These are phyloP conservation scores for Blastobotrys parvus DNA, from an alignment of 805 yeast species.

Conservation along the genomic window DNA sequence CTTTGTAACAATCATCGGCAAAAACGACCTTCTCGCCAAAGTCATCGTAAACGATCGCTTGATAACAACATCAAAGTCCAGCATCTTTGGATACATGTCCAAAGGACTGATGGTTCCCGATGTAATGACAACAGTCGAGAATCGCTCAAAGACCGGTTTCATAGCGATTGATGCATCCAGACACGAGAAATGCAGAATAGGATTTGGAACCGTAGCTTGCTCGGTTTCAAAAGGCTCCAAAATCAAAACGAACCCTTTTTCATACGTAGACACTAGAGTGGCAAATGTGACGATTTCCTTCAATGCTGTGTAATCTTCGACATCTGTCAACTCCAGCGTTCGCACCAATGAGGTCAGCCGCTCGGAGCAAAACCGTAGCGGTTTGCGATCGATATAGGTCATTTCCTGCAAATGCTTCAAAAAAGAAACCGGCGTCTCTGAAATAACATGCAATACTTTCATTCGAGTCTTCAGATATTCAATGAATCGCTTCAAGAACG, in stretches of 20 bases:
- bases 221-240: slow-evolving; percentile 94
- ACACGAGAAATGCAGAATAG: slow-evolving; percentile 86
- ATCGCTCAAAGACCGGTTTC: slow-evolving; percentile 91
- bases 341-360: slow-evolving; percentile 80
- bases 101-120: slow-evolving; percentile 97
- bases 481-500: slow-evolving; percentile 84
- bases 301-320: slow-evolving; percentile 86
- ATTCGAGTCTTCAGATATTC: slow-evolving; percentile 94
- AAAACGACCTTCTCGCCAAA: slow-evolving; percentile 78
- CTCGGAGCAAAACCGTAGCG: slow-evolving; percentile 86
- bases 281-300: slow-evolving; percentile 97
- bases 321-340: slow-evolving; percentile 77
- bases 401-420: slow-evolving; percentile 86
- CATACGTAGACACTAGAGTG: slow-evolving; percentile 90
- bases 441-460: slow-evolving; percentile 94
- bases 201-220: slow-evolving; percentile 94
- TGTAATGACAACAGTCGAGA: slow-evolving; percentile 86
- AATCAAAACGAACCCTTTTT: slow-evolving; percentile 82
- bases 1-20: slow-evolving; percentile 93
- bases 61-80: slow-evolving; percentile 84
- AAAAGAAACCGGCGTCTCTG: slow-evolving; percentile 95
- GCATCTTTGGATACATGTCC: slow-evolving; percentile 97
- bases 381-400: slow-evolving; percentile 88
- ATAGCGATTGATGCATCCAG: slow-evolving; percentile 97
- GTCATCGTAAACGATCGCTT: slow-evolving; percentile 97